phyloP scores from a whole-genome alignment of 805 yeast genomes.

The Hemisphaericaspora nanyangensis region DNA sequence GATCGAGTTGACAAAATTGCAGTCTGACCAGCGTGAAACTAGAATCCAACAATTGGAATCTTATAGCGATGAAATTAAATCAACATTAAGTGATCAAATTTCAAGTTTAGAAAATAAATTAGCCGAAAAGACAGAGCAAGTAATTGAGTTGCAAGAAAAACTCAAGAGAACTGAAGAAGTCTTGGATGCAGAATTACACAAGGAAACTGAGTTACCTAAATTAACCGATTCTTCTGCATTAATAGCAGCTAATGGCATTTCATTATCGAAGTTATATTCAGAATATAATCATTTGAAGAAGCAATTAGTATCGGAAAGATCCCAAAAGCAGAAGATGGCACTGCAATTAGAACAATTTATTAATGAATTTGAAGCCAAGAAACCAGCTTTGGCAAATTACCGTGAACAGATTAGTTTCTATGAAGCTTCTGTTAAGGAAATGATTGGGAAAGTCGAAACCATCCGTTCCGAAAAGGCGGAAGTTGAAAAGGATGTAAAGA shows the following conservation, averaged over 20 bases:
- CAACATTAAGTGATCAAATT: conserved; percentile 33
- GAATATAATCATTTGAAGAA: conserved; percentile 63
- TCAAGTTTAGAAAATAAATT: conserved; percentile 32
- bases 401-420: conserved; percentile 53
- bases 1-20: conserved; percentile 49
- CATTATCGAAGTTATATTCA: conserved; percentile 61
- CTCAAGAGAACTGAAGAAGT: conserved; percentile 39
- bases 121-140: conserved; percentile 28
- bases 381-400: conserved; percentile 72
- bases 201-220: conserved; percentile 37
- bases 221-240: conserved; percentile 56
- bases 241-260: conserved; percentile 48
- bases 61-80: conserved; percentile 38
- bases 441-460: conserved; percentile 47
- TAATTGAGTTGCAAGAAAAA: conserved; percentile 30
- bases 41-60: conserved; percentile 54
- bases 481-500: conserved; percentile 33
- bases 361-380: conserved; percentile 69
- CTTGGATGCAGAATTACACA: conserved; percentile 34
- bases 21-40: conserved; percentile 47
- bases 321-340: conserved; percentile 68
- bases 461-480: conserved; percentile 49
- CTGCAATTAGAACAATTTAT: conserved; percentile 68
- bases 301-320: conserved; percentile 64
- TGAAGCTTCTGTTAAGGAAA: conserved; percentile 52